Evolutionary conservation across 345 rosid genomes (phyloP).

Genomic region (Leavenworthia alabamica): DNA sequence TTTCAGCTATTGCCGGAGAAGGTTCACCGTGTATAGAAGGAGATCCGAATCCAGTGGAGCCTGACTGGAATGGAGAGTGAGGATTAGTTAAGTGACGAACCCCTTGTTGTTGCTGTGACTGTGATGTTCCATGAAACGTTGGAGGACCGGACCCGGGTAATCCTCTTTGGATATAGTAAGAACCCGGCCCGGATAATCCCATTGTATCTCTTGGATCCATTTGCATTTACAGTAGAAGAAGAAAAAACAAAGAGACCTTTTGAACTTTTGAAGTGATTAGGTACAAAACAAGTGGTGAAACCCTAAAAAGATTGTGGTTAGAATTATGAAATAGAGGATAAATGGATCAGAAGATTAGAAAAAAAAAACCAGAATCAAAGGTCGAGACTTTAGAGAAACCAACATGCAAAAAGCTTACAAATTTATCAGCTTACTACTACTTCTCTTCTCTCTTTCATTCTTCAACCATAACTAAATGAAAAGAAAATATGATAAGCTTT

Average conservation of each 20-base stretch:
- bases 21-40: slow-evolving; percentile 25
- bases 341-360: slow-evolving; percentile 31
- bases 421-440: slow-evolving; percentile 12
- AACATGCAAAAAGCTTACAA: slow-evolving; percentile 41
- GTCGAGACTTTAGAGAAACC: slow-evolving; percentile 32
- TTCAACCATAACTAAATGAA: too few relatives aligned
- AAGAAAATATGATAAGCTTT: not conserved
- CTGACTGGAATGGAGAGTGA: slow-evolving; percentile 55
- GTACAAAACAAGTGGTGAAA: too few relatives aligned
- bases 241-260: slow-evolving; percentile 8
- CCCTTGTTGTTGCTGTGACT: slow-evolving; percentile 31
- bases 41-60: slow-evolving; percentile 35
- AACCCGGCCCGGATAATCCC: slow-evolving; percentile 64
- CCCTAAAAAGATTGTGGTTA: slow-evolving; percentile 28
- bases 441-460: slow-evolving; percentile 16
- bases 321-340: slow-evolving; percentile 12
- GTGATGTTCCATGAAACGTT: slow-evolving; percentile 52
- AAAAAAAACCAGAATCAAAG: slow-evolving; percentile 33
- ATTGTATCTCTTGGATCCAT: slow-evolving; percentile 96
- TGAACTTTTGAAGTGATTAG: slow-evolving; percentile 12
- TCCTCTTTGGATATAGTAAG: slow-evolving; percentile 81
- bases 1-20: slow-evolving; percentile 24
- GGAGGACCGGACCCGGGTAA: slow-evolving; percentile 57
- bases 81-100: slow-evolving; percentile 44
- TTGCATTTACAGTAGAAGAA: slow-evolving; percentile 49